Base-by-base conservation (phyloP, 2,329 filamentous ascomycete species). In the Epichloe scottii region DNA sequence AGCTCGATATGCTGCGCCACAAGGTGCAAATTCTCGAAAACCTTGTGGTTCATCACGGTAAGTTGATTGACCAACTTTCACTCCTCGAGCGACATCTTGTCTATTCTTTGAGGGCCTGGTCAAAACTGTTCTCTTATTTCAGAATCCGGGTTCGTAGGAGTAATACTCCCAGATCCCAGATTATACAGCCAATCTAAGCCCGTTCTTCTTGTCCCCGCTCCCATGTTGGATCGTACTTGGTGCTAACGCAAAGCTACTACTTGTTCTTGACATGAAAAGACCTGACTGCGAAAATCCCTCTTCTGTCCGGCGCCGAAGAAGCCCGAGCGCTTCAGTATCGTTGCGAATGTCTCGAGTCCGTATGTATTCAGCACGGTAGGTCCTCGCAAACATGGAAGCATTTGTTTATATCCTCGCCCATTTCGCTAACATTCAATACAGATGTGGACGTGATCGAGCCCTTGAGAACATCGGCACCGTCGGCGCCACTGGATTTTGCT, bases 321-420 rank as follows among this genome's bases (percentile, higher is more conserved):
- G 77, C 77, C 26, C 70, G 77, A 51, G 68, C 71, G 38, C 64
- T 80, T 49, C 77, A 81, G 60, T 77, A 80, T 58, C 73, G 73
- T 56, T 79, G 77, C 63, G 77, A 81, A 63, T 78, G 75, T 61
- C 72, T 81, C 50, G 76, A 80, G 59, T 68, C 68, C 48, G 71
- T 71, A 51, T 75, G 76, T 58, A 61, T 76, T 49, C 62, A 65
- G 52, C 60, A 67, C 55, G 59, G 65, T 68, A 58, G 55, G 63
- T 50, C 17, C 10, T 48, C 21, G 3, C 17, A 17, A 38, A 35
- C 3, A 12, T n/a, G 34, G 19, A 3, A 46, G 14, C 33, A 26
- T 15, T 5, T n/a, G 3, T 21, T 5, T 6, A 7, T 14, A 21
- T 37, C 10, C 11, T 37, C 17, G 44, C 19, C 6, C 33, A 46